phyloP scores from a whole-genome alignment of 192 early-diverging fungal genomes.

The Backusella westeae region DNA sequence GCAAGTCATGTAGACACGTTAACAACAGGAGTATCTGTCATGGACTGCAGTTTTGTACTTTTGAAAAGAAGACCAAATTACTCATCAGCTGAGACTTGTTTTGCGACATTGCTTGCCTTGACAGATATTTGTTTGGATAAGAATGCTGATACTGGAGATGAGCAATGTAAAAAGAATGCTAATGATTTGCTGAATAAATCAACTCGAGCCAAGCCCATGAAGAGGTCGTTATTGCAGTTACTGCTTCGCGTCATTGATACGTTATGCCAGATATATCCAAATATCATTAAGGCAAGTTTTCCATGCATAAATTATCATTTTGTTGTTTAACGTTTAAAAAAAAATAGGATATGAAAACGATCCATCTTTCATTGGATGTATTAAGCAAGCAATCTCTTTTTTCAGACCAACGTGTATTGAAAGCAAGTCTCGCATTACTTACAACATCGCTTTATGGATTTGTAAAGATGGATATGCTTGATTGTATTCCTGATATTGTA shows the following conservation, averaged over 20 bases:
- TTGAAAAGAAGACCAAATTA: background rate
- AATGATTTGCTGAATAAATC: background rate
- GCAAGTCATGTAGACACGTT: background rate
- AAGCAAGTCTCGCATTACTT: background rate
- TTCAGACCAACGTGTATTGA: constrained; percentile 7
- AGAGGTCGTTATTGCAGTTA: background rate
- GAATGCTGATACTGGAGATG: background rate
- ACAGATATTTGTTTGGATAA: background rate
- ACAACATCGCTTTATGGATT: background rate
- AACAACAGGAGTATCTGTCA: constrained; percentile 7
- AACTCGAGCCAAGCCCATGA: background rate
- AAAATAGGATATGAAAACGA: background rate
- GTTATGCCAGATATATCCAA: background rate
- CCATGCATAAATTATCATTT: background rate
- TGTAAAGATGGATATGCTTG: background rate
- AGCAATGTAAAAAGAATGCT: background rate
- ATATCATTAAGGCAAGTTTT: background rate
- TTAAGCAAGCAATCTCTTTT: background rate
- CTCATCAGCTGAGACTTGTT: background rate
- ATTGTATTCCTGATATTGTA: background rate
- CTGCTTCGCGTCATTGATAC: background rate
- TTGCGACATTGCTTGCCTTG: background rate
- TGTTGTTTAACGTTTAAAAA: background rate
- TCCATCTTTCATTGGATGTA: background rate
- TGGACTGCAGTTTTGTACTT: background rate